Evolutionary conservation across 1,284 basidiomycete species (phyloP).

Genomic region (Cryptococcus sp.): DNA sequence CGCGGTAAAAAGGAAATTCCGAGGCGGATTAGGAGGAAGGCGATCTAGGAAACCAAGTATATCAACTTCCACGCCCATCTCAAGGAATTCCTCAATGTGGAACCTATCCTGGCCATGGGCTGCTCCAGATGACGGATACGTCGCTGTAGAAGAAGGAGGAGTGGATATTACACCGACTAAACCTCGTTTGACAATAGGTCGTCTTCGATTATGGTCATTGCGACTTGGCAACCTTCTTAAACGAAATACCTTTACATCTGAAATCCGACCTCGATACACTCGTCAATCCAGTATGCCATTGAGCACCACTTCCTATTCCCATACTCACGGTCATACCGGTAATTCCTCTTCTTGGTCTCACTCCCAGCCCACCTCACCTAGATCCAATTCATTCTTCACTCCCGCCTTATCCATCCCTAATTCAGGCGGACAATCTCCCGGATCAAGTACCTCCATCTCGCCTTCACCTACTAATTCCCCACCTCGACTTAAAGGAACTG

Average conservation of each 20-base stretch:
- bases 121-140: conserved; percentile 1
- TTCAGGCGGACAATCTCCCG: neutral
- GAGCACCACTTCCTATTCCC: neutral
- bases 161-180: conserved; percentile 1
- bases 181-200: conserved; percentile 7
- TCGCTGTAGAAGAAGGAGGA: conserved; percentile 19
- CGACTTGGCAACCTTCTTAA: conserved; percentile 12
- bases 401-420: neutral
- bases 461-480: conserved; percentile 2
- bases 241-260: neutral
- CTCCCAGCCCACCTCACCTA: conserved; percentile 2
- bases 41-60: conserved; percentile 23
- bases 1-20: conserved; percentile 11
- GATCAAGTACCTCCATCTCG: neutral
- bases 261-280: neutral
- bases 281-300: conserved; percentile 9
- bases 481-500: conserved; percentile 1
- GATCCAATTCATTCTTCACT: conserved; percentile 1
- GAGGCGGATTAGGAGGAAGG: neutral
- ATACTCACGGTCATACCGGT: neutral
- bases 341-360: neutral
- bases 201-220: conserved; percentile 19
- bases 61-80: conserved; percentile 4
- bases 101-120: conserved; percentile 5
- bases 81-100: neutral